Conservation (phyloP, 176 grass and related monocot genomes). For the Bothriochloa decipiens region DNA sequence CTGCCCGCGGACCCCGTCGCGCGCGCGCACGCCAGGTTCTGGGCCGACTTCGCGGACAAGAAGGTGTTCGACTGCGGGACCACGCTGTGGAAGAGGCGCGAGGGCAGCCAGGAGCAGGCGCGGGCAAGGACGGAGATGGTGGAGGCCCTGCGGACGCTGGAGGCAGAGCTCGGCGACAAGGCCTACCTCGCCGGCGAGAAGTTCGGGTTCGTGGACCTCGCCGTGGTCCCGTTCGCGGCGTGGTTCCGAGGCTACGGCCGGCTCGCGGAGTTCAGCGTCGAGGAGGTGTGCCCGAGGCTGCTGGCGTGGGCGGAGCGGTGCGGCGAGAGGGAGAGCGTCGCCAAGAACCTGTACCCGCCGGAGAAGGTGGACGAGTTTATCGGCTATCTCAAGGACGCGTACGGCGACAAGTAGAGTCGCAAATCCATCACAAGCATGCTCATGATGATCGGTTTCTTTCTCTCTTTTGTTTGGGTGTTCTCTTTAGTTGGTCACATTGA, state of each 20-base stretch:
- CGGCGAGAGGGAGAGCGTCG: constrained; percentile 48
- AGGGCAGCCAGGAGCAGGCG: background rate
- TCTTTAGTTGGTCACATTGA: background rate
- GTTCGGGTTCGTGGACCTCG: constrained; percentile 57
- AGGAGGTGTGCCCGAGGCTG: constrained; percentile 38
- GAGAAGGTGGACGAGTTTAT: constrained; percentile 4
- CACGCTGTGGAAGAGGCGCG: constrained; percentile 38
- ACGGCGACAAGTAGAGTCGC: background rate
- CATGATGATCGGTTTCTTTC: background rate
- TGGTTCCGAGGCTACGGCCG: constrained; percentile 40
- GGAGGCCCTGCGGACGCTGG: constrained; percentile 21
- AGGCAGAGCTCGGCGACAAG: constrained; percentile 48
- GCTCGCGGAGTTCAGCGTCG: constrained; percentile 38
- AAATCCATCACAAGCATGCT: background rate
- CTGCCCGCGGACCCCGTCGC: constrained; percentile 32
- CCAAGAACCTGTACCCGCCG: background rate
- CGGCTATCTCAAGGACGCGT: background rate
- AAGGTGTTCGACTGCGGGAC: constrained; percentile 49
- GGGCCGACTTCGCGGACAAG: constrained; percentile 45
- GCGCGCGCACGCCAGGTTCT: constrained; percentile 49
- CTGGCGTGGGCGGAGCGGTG: constrained; percentile 46
- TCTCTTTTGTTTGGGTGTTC: no score
- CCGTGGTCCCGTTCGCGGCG: constrained; percentile 33
- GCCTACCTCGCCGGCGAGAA: constrained; percentile 42
- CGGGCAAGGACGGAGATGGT: constrained; percentile 41